Base-by-base conservation (phyloP, 345 rosid species). In the Hibiscus mutabilis region DNA sequence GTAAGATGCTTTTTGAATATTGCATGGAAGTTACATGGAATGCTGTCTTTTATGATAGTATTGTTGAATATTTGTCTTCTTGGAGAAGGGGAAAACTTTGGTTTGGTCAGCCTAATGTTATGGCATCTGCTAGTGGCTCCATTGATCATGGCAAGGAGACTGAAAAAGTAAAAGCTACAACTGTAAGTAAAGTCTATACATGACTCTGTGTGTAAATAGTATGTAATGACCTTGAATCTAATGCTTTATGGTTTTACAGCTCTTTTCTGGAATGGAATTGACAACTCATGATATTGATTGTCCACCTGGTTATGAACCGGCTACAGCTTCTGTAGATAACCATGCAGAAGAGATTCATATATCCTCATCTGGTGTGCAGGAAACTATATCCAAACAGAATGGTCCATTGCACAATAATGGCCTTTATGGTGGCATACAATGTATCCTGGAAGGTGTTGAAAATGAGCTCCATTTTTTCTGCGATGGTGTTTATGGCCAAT, bases 11-110 rank as follows among this genome's bases (percentile, higher is more conserved):
- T 81, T 75, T 82, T 75, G 81, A 84, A 74, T 71, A 78, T 79
- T 87, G 88, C 85, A 87, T 86, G 93, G 90, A 85, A 84, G 88
- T 87, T 67, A 76, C 82, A 78, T 95, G 97, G 97, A 92, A 95
- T 79, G 91, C 91, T 78, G 89, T 88, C 70, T 90, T 89, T 86
- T 83, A 88, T 79, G 97, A 92, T 74, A 72, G 74, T 62, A 71
- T 92, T 70, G 84, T 75, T 35, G 82, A 86, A 42, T 85, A 77
- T 81, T 62, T 79, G 40, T 76, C 79, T 73, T 69, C 80, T 66
- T 95, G 99, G 99, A 83, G 96, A 75, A 86, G 78, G 73, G 75
- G 73, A 59, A 90, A 80, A 81, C 77, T 86, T 60, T 95, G 99
- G 96, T 84, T 74, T 77, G 81, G 67, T 64, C 81, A 57, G 74